These are phyloP conservation scores for Thymus quinquecostatus DNA, from an alignment of 257 asterid genomes.

Conservation along the genomic window DNA sequence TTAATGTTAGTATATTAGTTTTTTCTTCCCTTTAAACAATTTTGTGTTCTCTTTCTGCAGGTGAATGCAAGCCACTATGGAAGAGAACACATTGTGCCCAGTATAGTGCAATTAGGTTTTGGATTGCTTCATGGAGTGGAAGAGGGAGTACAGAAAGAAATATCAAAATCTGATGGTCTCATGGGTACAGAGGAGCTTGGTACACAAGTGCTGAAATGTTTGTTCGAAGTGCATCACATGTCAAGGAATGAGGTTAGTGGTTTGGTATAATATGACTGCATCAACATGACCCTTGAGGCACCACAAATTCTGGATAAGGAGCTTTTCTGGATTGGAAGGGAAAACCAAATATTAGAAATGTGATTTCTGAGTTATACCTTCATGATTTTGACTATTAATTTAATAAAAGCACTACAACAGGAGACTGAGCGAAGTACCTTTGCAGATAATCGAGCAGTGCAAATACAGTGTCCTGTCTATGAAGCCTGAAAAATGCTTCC, in stretches of 20 bases:
- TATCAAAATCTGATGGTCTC: slow-evolving; percentile 56
- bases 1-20: not conserved
- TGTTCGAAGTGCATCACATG: slow-evolving; percentile 86
- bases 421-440: slow-evolving; percentile 26
- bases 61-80: slow-evolving; percentile 78
- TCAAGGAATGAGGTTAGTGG: slow-evolving; percentile 82
- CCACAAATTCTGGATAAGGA: slow-evolving; percentile 10
- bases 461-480: slow-evolving; percentile 72
- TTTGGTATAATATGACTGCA: slow-evolving; percentile 10
- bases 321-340: not conserved
- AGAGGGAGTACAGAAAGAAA: slow-evolving; percentile 54
- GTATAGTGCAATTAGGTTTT: slow-evolving; percentile 81
- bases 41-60: slow-evolving; percentile 39
- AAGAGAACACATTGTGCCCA: slow-evolving; percentile 81
- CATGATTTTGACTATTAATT: not conserved
- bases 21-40: not conserved
- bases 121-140: slow-evolving; percentile 77
- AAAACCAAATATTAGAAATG: not conserved
- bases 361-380: not conserved
- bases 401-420: not conserved
- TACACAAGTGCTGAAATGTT: slow-evolving; percentile 69
- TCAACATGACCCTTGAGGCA: not conserved
- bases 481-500: slow-evolving; percentile 70
- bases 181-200: slow-evolving; percentile 74
- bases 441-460: slow-evolving; percentile 88